Base-by-base conservation (phyloP, 2,329 filamentous ascomycete species). In the Exophiala calicioides region DNA sequence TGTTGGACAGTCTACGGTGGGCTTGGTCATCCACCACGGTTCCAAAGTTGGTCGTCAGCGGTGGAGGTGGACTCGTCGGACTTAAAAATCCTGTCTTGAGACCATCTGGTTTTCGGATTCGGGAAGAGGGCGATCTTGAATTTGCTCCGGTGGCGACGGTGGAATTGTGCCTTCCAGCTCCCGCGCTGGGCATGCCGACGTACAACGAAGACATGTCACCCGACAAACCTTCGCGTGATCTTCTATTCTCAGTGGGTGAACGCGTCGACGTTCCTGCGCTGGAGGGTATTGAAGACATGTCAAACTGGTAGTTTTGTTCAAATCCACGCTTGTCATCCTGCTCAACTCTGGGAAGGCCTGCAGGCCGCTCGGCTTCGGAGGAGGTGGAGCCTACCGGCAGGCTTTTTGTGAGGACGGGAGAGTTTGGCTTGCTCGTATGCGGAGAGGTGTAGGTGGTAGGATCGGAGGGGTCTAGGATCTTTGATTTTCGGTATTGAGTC, bases 221-320 rank as follows among this genome's bases (percentile, higher is more conserved):
- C 13, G 67, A 67, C 65, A 71, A 56, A 68, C 67, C 60, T 69
- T 72, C 26, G 63, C 66, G 20, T 67, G 44, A 36, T 36, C 58
- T 74, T 67, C 27, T 71, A 61, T 16, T 69, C 67, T 47, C 71
- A 62, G 60, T 70, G 65, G 47, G 67, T 12, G 47, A 42, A 10
- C 38, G 45, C 3, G 44, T 19, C 12, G 69, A 57, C 68, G 59
- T 2, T 66, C 67, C 40, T 67, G 67, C 47, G 62, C 62, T 42
- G 68, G 71, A 56, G 71, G 72, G 47, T 65, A 74, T 34, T 67
- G 69, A 47, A 67, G 62, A 23, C 66, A 72, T 72, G 43, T 70
- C 67, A 53, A 73, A 75, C 40, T 73, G 64, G 58, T 73, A 65
- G 24, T 60, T 60, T 31, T 56, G 50, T 34, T 63, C 58, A 56